Conservation (phyloP, 202 grass and related monocot genomes). For the Carex arenaria region DNA sequence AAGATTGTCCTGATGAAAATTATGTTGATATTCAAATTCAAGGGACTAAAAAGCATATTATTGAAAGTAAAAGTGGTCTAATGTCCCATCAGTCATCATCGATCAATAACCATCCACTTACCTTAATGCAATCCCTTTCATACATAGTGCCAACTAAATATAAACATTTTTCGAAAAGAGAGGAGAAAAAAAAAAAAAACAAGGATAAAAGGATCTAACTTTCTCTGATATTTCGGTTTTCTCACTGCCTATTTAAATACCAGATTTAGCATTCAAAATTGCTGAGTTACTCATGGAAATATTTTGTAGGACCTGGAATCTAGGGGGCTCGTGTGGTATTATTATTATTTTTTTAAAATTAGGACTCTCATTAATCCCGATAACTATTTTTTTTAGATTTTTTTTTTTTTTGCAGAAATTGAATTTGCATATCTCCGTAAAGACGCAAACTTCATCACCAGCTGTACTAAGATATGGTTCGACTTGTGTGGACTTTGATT, state of each 20-base stretch:
- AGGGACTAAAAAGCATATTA: not conserved
- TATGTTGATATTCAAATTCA: not conserved
- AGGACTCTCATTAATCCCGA: too few relatives aligned
- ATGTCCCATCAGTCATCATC: not conserved
- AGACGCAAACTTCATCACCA: too few relatives aligned
- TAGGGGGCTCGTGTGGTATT: too few relatives aligned
- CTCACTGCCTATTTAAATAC: not conserved
- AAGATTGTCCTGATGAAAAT: not conserved
- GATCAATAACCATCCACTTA: not conserved
- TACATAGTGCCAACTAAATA: not conserved
- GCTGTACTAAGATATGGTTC: too few relatives aligned
- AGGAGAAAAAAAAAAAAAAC: not conserved
- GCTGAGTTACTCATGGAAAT: not conserved
- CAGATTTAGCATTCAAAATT: not conserved
- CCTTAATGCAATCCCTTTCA: not conserved
- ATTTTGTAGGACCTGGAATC: not conserved
- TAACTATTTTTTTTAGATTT: too few relatives aligned
- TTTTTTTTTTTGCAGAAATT: too few relatives aligned
- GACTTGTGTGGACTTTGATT: too few relatives aligned
- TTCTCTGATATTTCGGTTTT: not conserved
- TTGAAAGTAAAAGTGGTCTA: not conserved
- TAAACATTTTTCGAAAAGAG: not conserved
- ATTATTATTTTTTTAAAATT: too few relatives aligned
- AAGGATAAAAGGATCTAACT: not conserved
- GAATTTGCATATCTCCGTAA: too few relatives aligned